Evolutionary conservation across 768 basidiomycete genomes (phyloP).

Genomic region (Clavaria fumosa): DNA sequence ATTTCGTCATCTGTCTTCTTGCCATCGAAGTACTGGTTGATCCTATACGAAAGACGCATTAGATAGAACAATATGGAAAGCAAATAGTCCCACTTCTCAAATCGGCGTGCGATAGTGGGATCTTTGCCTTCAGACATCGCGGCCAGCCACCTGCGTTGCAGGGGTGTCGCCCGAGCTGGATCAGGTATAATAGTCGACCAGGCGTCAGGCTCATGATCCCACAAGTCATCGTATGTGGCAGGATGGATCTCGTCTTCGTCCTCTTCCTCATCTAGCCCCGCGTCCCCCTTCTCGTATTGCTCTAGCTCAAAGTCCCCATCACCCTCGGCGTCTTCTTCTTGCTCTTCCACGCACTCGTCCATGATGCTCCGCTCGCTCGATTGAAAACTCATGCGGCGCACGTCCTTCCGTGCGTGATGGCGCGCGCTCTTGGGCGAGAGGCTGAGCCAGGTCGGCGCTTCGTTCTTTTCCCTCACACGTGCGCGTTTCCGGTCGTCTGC

Average conservation of each 20-base stretch:
- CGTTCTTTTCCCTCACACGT: slow-evolving; percentile 8
- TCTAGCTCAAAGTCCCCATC: slow-evolving; percentile 18
- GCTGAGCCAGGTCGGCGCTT: slow-evolving; percentile 29
- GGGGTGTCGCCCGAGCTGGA: slow-evolving; percentile 65
- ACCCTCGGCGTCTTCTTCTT: slow-evolving; percentile 18
- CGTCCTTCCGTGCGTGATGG: slow-evolving; percentile 28
- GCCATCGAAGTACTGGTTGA: slow-evolving; percentile 90
- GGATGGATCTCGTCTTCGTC: slow-evolving; percentile 23
- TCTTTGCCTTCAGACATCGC: slow-evolving; percentile 84
- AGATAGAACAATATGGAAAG: neutral
- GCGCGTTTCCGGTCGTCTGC: slow-evolving; percentile 9
- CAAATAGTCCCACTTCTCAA: slow-evolving; percentile 47
- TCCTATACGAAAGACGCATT: slow-evolving; percentile 28
- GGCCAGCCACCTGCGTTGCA: slow-evolving; percentile 73
- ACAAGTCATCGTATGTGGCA: too few relatives aligned
- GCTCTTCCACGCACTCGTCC: slow-evolving; percentile 15
- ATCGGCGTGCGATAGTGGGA: slow-evolving; percentile 47
- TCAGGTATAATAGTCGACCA: slow-evolving; percentile 61
- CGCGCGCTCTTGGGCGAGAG: slow-evolving; percentile 40
- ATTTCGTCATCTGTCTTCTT: slow-evolving; percentile 88
- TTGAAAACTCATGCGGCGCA: slow-evolving; percentile 26
- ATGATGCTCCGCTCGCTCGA: slow-evolving; percentile 2
- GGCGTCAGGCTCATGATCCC: slow-evolving; percentile 35
- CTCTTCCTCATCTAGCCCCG: slow-evolving; percentile 29
- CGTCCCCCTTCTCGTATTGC: slow-evolving; percentile 27